Base-by-base conservation (phyloP, 2,329 filamentous ascomycete species). In the Colletotrichum musae region DNA sequence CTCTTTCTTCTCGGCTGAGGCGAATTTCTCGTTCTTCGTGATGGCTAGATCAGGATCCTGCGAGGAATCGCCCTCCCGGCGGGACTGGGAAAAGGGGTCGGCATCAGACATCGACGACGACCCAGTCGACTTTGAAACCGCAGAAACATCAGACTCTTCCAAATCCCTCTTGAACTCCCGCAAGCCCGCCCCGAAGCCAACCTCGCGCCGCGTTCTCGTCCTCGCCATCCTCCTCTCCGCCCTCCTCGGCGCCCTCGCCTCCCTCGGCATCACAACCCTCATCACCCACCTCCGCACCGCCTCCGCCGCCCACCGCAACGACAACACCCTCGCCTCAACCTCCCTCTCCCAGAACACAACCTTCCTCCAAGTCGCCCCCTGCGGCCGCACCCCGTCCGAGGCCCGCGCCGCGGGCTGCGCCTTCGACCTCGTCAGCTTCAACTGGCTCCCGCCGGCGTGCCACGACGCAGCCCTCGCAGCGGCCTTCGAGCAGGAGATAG, bases 391-490 rank as follows among this genome's bases (percentile, higher is more conserved):
- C 6, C 66, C 66, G 10, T 24, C 62, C 50, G 53, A 66, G 18
- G 67, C 67, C 3, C 67, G 67, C 62, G 32, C 56, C 5, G 48
- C 62, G n/a, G 67, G 67, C 28, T 70, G 67, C 43, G 9, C 50
- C 50, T 70, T 70, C 51, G 63, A 70, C 43, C 63, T 70, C 10
- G 45, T 61, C 41, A 56, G 48, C 63, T 70, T 61, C 56, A 70
- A 67, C 67, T 67, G 67, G 67, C 67, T 70, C n/a, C 67, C 67
- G 5, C 63, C 63, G 2, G 15, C 43, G 15, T 70, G 67, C 63
- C 63, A 67, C 56, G 63, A 70, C 21, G 62, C n/a, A 7, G 41
- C 43, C n/a, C 67, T 70, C 61, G 67, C 63, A 0, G 3, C 28
- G 9, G 9, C 21, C 26, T 70, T 70, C 28, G 62, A 70, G 36